A percentile compares a stretch with the other conserved stretches of the same genome.
Evolutionary conservation across 805 yeast genomes (phyloP).

Genomic region (Kodamaea restingae): DNA sequence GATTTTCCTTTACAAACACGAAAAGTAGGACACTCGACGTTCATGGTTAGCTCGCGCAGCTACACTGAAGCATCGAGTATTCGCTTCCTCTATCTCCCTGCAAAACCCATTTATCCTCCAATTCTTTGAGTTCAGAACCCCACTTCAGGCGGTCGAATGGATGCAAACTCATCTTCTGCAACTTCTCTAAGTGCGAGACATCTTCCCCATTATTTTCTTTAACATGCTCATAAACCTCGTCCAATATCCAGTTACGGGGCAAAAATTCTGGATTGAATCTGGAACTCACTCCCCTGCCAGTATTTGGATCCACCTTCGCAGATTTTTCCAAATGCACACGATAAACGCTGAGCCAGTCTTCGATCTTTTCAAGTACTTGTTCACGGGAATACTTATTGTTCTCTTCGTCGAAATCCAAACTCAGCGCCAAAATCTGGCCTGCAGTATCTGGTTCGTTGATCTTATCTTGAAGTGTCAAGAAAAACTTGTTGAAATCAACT

Average conservation of each 20-base stretch:
- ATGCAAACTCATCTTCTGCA: constrained; percentile 65
- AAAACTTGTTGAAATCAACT: constrained; percentile 79
- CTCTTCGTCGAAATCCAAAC: constrained; percentile 15
- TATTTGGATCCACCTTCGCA: constrained; percentile 26
- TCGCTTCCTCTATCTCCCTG: constrained; percentile 49
- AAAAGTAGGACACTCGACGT: too few species aligned
- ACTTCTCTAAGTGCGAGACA: constrained; percentile 49
- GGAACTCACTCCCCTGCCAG: constrained; percentile 30
- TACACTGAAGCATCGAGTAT: constrained; percentile 64
- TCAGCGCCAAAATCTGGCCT: constrained; percentile 19
- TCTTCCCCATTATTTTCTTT: constrained; percentile 49
- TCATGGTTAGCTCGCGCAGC: constrained; percentile 66
- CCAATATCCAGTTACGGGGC: constrained; percentile 82
- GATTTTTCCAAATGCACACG: constrained; percentile 40
- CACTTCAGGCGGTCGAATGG: constrained; percentile 71
- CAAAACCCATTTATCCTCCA: constrained; percentile 50
- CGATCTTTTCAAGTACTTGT: constrained; percentile 39
- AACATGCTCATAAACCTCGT: constrained; percentile 66
- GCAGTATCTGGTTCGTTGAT: constrained; percentile 15
- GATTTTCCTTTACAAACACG: too few species aligned
- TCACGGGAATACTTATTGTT: constrained; percentile 23
- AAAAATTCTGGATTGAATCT: constrained; percentile 70
- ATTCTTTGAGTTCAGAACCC: constrained; percentile 60
- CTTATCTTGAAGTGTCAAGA: constrained; percentile 51
- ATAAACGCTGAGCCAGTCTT: constrained; percentile 53